Evolutionary conservation across 78 protist genomes (phyloP), one percentile per base, ranked within the genome.

Genomic region (Protostelium mycophagum): DNA sequence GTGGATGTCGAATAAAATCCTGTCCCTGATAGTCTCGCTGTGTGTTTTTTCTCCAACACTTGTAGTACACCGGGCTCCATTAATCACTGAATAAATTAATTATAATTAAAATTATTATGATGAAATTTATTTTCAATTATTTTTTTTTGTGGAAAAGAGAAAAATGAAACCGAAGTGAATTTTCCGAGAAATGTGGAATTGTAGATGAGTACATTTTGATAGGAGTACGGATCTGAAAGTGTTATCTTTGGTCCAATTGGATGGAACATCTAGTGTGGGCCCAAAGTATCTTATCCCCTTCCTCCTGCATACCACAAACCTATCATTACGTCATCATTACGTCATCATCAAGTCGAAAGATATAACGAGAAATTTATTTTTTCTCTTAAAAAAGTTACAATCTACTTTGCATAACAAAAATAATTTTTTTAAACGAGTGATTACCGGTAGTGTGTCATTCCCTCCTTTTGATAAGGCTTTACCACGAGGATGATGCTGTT

Each of bases 281-380:
- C 16, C 16, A 16, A 51, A 51, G 16, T 51, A 16, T 51, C 16
- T 51, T 16, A 51, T 51, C 16, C 73, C 73, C 73, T 51, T 51
- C 73, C 16, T 51, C 16, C 73, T 51, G 31, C 31, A 25, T 16
- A 51, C 73, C 31, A 51, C 73, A 16, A 51, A 51, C 16, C 73
- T 51, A 16, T 51, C 73, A 25, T 16, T 51, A 5, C 73, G 5
- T 51, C 73, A 51, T 5, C 16, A 5, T 25, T 16, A 25, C 73
- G 73, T 51, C 73, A 51, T 51, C 73, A 51, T 51, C 73, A 51
- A n/a, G n/a, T n/a, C n/a, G n/a, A n/a, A n/a, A n/a, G n/a, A n/a
- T n/a, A n/a, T n/a, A n/a, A n/a, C n/a, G n/a, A n/a, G n/a, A n/a
- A n/a, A n/a, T n/a, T n/a, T n/a, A n/a, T n/a, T n/a, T n/a, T n/a